Evolutionary conservation across 2,329 filamentous ascomycete species (phyloP), one percentile per base, ranked within the genome.

Genomic region (Epichloe coenophiala): DNA sequence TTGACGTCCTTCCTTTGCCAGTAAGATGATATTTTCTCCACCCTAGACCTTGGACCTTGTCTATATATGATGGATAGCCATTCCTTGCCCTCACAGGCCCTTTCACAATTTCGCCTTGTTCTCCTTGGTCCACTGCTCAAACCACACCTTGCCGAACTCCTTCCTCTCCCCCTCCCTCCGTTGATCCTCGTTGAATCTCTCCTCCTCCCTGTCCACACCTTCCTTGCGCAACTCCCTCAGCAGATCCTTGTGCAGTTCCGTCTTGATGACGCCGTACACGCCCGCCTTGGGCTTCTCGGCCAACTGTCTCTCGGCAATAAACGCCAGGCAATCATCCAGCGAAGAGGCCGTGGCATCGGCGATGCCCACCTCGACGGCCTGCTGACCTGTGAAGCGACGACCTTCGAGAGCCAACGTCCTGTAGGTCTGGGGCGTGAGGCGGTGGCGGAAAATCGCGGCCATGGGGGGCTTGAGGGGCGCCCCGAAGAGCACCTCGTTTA

Each of bases 401-500:
- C 83, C 86, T 64, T 90, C 87, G n/a, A 93, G 75, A 6, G 88
- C 77, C 55, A 91, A 68, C 41, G 71, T 69, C 37, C 84, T 75
- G 62, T 83, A 85, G 0, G 74, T 72, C 1, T 73, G 65, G 8
- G 73, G 64, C 0, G 74, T 59, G 3, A 83, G 64, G 67, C 91
- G 93, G 58, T 82, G 70, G 13, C 85, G 75, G 70, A 93, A 91
- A 55, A 93, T 78, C 46, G 74, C 72, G 49, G 77, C 77, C 85
- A 94, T 89, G 53, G 85, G 85, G 74, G 86, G 75, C 56, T 81
- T 77, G 37, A 93, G 75, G n/a, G 83, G 78, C 1, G 83, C 83
- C 48, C 87, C 86, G 54, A 93, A 84, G 57, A 89, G 81, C 13
- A 93, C 73, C 69, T 93, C 87, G 65, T 91, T 91, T 57, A 93